Evolutionary conservation across 1,284 basidiomycete genomes (phyloP), one percentile per base, ranked within the genome.

Genomic region (Hemileia vastatrix): DNA sequence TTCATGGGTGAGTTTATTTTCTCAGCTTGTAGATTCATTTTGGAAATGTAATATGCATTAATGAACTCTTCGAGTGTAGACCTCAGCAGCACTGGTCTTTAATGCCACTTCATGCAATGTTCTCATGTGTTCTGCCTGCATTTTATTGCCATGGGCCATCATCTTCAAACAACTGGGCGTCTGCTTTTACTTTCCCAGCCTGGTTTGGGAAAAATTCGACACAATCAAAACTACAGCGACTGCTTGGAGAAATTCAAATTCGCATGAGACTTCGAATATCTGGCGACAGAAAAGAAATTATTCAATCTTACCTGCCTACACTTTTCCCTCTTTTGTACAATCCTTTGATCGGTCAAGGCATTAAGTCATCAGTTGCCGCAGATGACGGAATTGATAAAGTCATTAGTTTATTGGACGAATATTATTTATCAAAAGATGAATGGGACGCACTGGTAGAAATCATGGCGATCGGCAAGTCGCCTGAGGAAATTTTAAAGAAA

Each of bases 141-240:
- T 90, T 83, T 4, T 82, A 82, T 73, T 77, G 90, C 60, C 93
- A 89, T 72, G 92, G 92, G 0, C 54, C 50, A 18, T 67, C 77
- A 48, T 76, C 77, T 27, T 84, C 85, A 4, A 80, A 80, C 44
- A 83, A 83, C 33, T 89, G 84, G 67, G 85, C 84, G 19, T 84
- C 83, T 66, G 77, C 81, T 0, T 83, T 87, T 77, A 73, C 82
- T 0, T 93, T 95, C 81, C 91, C 91, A 54, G 82, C 85, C 70
- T 97, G 92, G 91, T 84, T 98, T 6, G 94, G 94, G 9, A 90
- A 97, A 74, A 97, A 97, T 75, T 96, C 92, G 53, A 96, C 93
- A 72, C 86, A 88, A 76, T 81, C 77, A 67, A 94, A 95, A 71
- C 81, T 97, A 3, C 80, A 76, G 55, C 82, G 93, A 51, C 85